These are phyloP conservation scores for Vaccinium myrtillus DNA, from an alignment of 148 eudicot species.

Conservation along the genomic window DNA sequence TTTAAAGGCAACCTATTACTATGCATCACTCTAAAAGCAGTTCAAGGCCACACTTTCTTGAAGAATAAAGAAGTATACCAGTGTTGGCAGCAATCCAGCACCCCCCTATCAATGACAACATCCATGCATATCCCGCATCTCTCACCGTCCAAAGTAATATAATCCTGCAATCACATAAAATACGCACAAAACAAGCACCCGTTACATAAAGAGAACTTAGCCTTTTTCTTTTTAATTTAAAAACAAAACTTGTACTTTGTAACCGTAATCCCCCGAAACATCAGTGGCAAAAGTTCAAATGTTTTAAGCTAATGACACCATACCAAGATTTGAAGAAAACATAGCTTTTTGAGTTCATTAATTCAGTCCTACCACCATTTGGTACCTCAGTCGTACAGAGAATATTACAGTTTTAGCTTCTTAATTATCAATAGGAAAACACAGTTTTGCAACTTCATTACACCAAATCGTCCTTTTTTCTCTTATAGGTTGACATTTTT, in stretches of 20 bases:
- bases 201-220: background rate
- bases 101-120: slow-evolving; percentile 77
- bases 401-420: background rate
- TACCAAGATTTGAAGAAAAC: background rate
- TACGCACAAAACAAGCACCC: background rate
- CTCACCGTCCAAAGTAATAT: slow-evolving; percentile 62
- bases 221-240: too few species aligned
- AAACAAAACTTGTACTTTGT: background rate
- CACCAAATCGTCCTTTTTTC: background rate
- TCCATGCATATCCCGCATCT: slow-evolving; percentile 97
- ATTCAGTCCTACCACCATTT: background rate
- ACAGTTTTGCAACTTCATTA: background rate
- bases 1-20: background rate
- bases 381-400: background rate
- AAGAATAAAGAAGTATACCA: slow-evolving; percentile 45
- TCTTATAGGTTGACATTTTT: background rate
- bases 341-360: background rate
- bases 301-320: background rate
- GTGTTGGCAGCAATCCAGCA: slow-evolving; percentile 95
- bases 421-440: background rate
- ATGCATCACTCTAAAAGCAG: background rate
- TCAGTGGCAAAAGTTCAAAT: background rate
- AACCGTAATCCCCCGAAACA: background rate
- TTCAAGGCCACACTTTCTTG: background rate
- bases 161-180: slow-evolving; percentile 46